Conservation (phyloP, 495 filamentous ascomycete genomes). For the Neurospora pannonica region DNA sequence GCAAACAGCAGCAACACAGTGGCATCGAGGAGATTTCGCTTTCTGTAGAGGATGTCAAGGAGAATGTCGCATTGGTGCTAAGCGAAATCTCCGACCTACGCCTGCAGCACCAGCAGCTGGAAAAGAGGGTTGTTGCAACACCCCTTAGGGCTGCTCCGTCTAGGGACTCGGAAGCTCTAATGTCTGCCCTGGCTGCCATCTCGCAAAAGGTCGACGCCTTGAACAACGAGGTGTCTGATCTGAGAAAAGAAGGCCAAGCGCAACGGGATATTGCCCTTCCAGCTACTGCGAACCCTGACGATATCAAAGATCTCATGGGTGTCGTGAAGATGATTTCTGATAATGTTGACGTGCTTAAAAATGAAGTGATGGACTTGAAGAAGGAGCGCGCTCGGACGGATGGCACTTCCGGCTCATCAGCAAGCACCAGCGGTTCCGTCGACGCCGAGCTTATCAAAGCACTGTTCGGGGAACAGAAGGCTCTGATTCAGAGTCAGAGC, state of each 20-base stretch:
- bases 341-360: neutral
- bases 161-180: neutral
- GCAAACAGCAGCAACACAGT: neutral
- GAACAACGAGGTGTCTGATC: constrained; percentile 6
- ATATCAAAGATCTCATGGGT: neutral
- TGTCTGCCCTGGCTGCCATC: neutral
- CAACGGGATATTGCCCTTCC: neutral
- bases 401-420: neutral
- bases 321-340: neutral
- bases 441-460: neutral
- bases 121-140: neutral
- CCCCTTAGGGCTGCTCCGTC: neutral
- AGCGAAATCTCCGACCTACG: constrained; percentile 1
- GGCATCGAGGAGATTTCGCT: neutral
- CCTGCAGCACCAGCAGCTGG: neutral
- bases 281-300: neutral
- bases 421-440: neutral
- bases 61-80: neutral
- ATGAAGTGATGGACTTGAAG: neutral
- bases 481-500: constrained; percentile 7
- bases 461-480: neutral
- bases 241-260: constrained; percentile 2
- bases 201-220: neutral
- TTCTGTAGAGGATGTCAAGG: constrained; percentile 12
- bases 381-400: neutral